Conservation (phyloP, 331 rosid species). For the Telfairia occidentalis region DNA sequence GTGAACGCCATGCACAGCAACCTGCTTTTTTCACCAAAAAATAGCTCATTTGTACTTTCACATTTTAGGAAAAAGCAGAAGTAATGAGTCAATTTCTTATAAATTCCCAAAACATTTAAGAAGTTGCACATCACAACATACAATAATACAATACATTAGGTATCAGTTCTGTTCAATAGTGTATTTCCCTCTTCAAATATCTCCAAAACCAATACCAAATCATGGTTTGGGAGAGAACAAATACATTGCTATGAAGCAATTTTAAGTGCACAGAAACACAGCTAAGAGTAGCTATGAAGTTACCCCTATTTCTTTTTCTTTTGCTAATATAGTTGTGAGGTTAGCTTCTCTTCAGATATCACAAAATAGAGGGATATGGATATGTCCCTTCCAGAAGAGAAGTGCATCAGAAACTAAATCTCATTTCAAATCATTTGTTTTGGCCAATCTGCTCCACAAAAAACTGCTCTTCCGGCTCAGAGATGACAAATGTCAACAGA, state of each 20-base stretch:
- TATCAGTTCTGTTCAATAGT: background rate
- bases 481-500: background rate
- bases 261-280: background rate
- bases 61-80: background rate
- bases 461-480: background rate
- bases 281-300: background rate
- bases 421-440: background rate
- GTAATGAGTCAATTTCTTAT: background rate
- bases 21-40: background rate
- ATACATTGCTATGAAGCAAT: background rate
- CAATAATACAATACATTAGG: background rate
- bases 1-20: too few species aligned
- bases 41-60: background rate
- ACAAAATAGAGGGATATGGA: background rate
- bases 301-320: background rate
- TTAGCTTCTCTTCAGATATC: background rate
- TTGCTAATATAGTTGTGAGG: background rate
- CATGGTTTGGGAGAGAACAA: background rate
- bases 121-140: background rate
- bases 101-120: background rate
- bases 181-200: background rate
- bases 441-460: background rate
- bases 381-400: background rate
- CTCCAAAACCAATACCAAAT: background rate
- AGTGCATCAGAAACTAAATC: background rate